These are phyloP conservation scores for Kandelia obovata DNA, from an alignment of 345 rosid species.

Conservation along the genomic window DNA sequence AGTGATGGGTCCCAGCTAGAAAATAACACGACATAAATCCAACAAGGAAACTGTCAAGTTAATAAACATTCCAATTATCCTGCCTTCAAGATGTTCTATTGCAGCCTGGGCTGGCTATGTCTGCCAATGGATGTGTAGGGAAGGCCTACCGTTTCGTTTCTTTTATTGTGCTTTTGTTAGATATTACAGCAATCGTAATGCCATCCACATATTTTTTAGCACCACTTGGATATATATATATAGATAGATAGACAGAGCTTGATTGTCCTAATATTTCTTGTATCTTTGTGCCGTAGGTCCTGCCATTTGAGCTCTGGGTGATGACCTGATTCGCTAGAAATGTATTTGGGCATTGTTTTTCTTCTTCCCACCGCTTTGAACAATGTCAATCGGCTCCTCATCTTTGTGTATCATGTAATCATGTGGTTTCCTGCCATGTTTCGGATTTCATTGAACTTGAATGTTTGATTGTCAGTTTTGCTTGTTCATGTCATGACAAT, in stretches of 20 bases:
- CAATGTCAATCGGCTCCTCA: conserved; percentile 11
- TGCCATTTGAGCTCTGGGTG: conserved; percentile 17
- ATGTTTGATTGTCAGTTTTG: neutral
- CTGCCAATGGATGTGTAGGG: conserved; percentile 11
- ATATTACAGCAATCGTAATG: no score
- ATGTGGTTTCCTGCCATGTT: conserved; percentile 21
- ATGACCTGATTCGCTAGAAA: conserved; percentile 14
- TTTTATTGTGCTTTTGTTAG: no score
- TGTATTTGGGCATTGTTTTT: conserved; percentile 5
- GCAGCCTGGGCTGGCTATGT: no score
- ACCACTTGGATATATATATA: neutral
- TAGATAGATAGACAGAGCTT: neutral
- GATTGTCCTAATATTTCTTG: neutral
- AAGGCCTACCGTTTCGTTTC: neutral
- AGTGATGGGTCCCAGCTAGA: conserved; percentile 15
- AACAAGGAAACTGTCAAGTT: conserved; percentile 20
- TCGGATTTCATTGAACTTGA: neutral
- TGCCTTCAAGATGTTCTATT: neutral
- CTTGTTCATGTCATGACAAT: no score
- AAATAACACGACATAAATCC: conserved; percentile 21
- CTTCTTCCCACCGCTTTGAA: conserved; percentile 6
- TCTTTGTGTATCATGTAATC: conserved; percentile 19
- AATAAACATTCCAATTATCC: conserved; percentile 8
- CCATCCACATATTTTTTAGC: no score
- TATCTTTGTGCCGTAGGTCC: conserved; percentile 19